These are phyloP conservation scores for Fusarium sp. DNA, from an alignment of 2,329 filamentous ascomycete species.

Conservation along the genomic window DNA sequence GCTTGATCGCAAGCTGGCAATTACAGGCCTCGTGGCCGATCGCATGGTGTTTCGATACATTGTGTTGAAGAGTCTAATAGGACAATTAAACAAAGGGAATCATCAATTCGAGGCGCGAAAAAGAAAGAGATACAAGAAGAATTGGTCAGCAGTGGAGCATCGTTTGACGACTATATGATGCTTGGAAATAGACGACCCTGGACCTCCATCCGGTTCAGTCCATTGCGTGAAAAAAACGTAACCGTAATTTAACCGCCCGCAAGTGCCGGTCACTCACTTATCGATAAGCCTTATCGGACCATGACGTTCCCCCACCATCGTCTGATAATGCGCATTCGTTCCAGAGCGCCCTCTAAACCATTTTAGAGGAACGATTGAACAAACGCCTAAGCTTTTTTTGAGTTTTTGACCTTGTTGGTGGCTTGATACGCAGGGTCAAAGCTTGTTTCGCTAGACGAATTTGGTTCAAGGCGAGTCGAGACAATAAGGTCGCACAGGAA, in stretches of 20 bases:
- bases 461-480: constrained; percentile 8
- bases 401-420: constrained; percentile 12
- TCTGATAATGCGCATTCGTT: constrained; percentile 20
- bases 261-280: background rate
- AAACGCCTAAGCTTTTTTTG: constrained; percentile 15
- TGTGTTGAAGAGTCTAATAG: constrained; percentile 9
- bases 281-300: constrained; percentile 39
- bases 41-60: constrained; percentile 68
- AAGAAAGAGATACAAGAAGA: constrained; percentile 23
- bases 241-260: constrained; percentile 39
- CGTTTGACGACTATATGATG: constrained; percentile 24
- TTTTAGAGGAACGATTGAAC: background rate
- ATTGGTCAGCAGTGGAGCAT: constrained; percentile 45
- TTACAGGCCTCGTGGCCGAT: constrained; percentile 59
- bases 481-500: constrained; percentile 33
- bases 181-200: constrained; percentile 25
- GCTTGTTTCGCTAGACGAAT: constrained; percentile 18
- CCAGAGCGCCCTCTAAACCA: constrained; percentile 20
- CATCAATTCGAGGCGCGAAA: constrained; percentile 8
- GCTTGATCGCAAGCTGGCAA: constrained; percentile 57
- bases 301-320: constrained; percentile 35
- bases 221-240: constrained; percentile 34
- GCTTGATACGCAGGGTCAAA: constrained; percentile 24
- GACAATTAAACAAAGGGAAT: constrained; percentile 10
- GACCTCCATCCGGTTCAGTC: constrained; percentile 8